A percentile compares a stretch with the other conserved stretches of the same genome.
Conservation (phyloP, 1,139 yeast species). For the Candida mesenterica region DNA sequence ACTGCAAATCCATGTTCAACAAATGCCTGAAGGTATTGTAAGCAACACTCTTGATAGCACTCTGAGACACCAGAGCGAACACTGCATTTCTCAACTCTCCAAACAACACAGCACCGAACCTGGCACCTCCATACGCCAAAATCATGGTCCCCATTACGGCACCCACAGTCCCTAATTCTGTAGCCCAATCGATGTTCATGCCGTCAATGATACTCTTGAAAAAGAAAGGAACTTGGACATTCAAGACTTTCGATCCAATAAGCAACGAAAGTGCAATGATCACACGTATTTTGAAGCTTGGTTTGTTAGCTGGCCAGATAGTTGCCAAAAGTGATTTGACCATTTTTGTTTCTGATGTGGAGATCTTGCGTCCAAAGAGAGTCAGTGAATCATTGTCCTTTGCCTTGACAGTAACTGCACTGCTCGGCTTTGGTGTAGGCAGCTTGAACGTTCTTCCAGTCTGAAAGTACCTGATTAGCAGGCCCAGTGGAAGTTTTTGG, state of each 20-base stretch:
- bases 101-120: conserved; percentile 91
- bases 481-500: not conserved
- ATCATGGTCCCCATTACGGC: conserved; percentile 72
- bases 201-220: conserved; percentile 87
- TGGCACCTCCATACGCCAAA: conserved; percentile 87
- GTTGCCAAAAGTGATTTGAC: conserved; percentile 64
- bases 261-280: conserved; percentile 69
- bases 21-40: conserved; percentile 82
- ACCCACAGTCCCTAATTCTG: conserved; percentile 57
- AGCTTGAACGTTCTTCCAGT: not conserved
- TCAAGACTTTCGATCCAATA: conserved; percentile 76
- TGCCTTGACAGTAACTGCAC: not conserved
- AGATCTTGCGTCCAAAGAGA: conserved; percentile 21
- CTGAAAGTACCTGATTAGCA: not conserved
- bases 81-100: conserved; percentile 95
- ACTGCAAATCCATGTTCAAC: conserved; percentile 79
- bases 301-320: conserved; percentile 85
- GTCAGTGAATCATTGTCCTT: not conserved
- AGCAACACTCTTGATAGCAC: conserved; percentile 90
- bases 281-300: conserved; percentile 72
- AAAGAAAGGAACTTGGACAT: conserved; percentile 94
- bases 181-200: conserved; percentile 88
- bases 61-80: conserved; percentile 93
- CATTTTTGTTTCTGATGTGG: conserved; percentile 59
- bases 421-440: not conserved